A percentile compares a stretch with the other conserved stretches of the same genome.
Evolutionary conservation across 2,329 filamentous ascomycete genomes (phyloP).

Genomic region (Colletotrichum somersetense): DNA sequence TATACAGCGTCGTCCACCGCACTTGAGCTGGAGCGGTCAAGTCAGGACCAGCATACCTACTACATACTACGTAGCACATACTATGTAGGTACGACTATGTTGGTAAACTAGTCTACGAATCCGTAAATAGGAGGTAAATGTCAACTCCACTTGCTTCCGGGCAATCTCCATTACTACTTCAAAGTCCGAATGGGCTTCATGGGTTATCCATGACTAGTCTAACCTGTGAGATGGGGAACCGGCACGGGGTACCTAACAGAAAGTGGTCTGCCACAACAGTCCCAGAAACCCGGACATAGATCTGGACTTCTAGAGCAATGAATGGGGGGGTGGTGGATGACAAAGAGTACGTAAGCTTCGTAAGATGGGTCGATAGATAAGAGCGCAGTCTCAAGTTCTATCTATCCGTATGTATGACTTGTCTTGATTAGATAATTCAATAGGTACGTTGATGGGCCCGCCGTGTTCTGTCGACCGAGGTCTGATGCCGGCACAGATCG

Average conservation of each 20-base stretch:
- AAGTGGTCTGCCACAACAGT: not conserved
- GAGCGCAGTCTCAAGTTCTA: not conserved
- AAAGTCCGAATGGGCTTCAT: constrained; percentile 20
- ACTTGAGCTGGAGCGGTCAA: constrained; percentile 3
- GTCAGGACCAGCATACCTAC: not conserved
- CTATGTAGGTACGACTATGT: not conserved
- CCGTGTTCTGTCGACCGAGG: not conserved
- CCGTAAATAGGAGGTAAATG: not conserved
- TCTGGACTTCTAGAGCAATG: constrained; percentile 3
- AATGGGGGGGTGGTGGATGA: constrained; percentile 8
- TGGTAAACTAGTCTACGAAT: not conserved
- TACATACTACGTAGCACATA: too few species aligned
- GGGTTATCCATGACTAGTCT: constrained; percentile 18
- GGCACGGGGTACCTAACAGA: not conserved
- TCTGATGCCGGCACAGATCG: not conserved
- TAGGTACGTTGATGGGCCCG: not conserved
- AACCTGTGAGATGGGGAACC: constrained; percentile 1
- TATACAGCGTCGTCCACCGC: too few species aligned
- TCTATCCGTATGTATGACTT: not conserved
- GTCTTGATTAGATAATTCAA: constrained; percentile 17
- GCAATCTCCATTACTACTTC: constrained; percentile 35
- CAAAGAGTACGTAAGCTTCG: constrained; percentile 7
- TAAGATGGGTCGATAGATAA: not conserved
- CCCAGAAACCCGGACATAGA: not conserved
- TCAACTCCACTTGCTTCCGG: constrained; percentile 21